phyloP scores from a whole-genome alignment of 495 filamentous ascomycete genomes.

The Penicillium robsamsonii region DNA sequence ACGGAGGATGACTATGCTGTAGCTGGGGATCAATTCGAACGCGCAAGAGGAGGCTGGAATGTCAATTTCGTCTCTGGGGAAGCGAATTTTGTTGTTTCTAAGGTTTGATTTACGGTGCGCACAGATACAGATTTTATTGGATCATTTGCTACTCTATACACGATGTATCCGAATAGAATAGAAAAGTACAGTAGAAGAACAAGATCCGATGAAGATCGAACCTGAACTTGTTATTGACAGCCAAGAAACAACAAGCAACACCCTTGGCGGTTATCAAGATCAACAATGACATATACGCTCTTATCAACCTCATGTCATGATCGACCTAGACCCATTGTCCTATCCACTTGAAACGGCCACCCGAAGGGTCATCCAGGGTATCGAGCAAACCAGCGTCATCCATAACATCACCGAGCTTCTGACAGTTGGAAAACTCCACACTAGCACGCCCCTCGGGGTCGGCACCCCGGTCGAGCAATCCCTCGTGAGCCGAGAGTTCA shows the following conservation, averaged over 20 bases:
- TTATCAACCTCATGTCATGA: background rate
- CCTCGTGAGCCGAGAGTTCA: conserved; percentile 25
- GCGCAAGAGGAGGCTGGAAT: conserved; percentile 12
- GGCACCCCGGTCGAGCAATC: conserved; percentile 27
- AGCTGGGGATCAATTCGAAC: background rate
- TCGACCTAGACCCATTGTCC: background rate
- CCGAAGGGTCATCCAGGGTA: conserved; percentile 21
- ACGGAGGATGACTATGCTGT: conserved; percentile 4
- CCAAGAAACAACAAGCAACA: conserved; percentile 6
- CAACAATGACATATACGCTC: background rate
- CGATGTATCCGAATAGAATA: background rate
- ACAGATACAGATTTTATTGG: background rate
- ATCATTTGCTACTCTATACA: background rate
- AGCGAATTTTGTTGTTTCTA: conserved; percentile 11
- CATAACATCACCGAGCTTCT: conserved; percentile 12
- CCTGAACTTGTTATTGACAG: background rate
- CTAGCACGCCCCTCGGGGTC: conserved; percentile 10
- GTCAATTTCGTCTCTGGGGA: conserved; percentile 10
- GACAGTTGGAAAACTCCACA: conserved; percentile 5
- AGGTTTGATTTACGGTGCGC: background rate
- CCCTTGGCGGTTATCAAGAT: conserved; percentile 16
- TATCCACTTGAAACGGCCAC: conserved; percentile 21
- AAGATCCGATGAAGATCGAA: too few relatives aligned
- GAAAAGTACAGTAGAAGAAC: background rate
- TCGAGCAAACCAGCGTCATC: conserved; percentile 20